A percentile compares a stretch with the other conserved stretches of the same genome.
Evolutionary conservation across 139 green algal genomes (phyloP).

Genomic region (Closterium sp.): DNA sequence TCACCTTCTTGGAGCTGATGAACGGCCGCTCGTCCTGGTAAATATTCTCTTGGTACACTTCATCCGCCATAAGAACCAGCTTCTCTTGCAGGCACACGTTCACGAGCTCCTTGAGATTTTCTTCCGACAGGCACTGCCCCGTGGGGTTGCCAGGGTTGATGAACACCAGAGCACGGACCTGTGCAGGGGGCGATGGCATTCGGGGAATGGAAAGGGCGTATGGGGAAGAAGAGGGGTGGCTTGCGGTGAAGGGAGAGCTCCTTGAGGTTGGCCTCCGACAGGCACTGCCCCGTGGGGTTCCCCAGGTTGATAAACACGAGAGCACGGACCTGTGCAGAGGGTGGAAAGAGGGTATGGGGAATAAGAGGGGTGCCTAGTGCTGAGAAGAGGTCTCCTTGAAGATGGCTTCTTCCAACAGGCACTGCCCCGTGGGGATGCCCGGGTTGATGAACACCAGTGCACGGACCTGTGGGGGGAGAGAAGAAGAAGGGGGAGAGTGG

Average conservation of each 20-base stretch:
- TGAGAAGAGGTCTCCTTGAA: constrained; percentile 48
- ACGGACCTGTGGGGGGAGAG: constrained; percentile 55
- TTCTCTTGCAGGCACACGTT: constrained; percentile 76
- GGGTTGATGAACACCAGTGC: constrained; percentile 93
- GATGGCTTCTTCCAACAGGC: constrained; percentile 62
- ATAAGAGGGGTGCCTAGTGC: no score
- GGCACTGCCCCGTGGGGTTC: constrained; percentile 86
- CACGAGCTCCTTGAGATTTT: constrained; percentile 71
- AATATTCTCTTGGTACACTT: constrained; percentile 95
- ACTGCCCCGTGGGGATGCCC: constrained; percentile 91
- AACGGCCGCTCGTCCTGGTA: constrained; percentile 86
- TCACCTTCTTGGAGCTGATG: constrained; percentile 86
- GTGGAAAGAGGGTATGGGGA: no score
- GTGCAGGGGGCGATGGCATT: no score
- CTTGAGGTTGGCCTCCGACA: constrained; percentile 67
- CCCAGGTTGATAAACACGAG: constrained; percentile 93
- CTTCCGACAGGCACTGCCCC: constrained; percentile 69
- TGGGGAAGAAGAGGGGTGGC: constrained; percentile 85
- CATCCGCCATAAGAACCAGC: constrained; percentile 86
- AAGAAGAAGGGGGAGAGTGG: no score
- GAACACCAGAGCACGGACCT: constrained; percentile 79
- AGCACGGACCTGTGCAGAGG: constrained; percentile 60
- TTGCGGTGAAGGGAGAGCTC: no score
- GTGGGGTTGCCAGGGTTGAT: constrained; percentile 98
- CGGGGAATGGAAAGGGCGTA: no score